Evolutionary conservation across 805 yeast genomes (phyloP), one percentile per base, ranked within the genome.

Genomic region (Maudiozyma bulderi): DNA sequence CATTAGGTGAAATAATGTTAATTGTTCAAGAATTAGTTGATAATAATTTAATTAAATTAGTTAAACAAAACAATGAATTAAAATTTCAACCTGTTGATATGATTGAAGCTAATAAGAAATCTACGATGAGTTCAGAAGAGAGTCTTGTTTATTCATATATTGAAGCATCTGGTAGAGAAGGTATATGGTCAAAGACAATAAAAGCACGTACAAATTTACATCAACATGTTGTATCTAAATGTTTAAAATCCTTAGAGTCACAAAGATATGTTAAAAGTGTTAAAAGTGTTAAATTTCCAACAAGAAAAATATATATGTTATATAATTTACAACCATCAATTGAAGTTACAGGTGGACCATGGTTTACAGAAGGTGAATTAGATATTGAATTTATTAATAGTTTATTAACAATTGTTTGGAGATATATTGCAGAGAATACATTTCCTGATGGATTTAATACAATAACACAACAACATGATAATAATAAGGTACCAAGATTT

Each of bases 291-390:
- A 91, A 86, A 61, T 82, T 78, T 65, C 97, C 98, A 11, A 91
- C 97, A 1, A 76, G 99, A 55, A 93, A 93, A 61, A 91, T 93
- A 34, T 95, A 91, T 67, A 93, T 93, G 98, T 74, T 93, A 47
- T 91, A 90, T 64, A 82, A 87, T 61, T 71, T 93, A 55, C 96
- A 89, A 63, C 99, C 99, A 5, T 84, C 95, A 3, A 82, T 87
- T 33, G 98, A 91, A 56, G 93, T 93, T 38, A 93, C 98, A 0
- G 99, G 99, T 54, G 99, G 99, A 5, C 98, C 98, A 4, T 93
- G 99, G 99, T 93, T 90, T 63, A 89, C 97, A 0, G 99, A 93
- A 63, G 81, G 90, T 35, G 98, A 93, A 66, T 73, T 93, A 50
- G 99, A 93, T 63, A 81, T 88, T 3, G 98, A 91, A 66, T 93